These are phyloP conservation scores for Chlorella sp. DNA, from an alignment of 139 green algal genomes.

Conservation along the genomic window DNA sequence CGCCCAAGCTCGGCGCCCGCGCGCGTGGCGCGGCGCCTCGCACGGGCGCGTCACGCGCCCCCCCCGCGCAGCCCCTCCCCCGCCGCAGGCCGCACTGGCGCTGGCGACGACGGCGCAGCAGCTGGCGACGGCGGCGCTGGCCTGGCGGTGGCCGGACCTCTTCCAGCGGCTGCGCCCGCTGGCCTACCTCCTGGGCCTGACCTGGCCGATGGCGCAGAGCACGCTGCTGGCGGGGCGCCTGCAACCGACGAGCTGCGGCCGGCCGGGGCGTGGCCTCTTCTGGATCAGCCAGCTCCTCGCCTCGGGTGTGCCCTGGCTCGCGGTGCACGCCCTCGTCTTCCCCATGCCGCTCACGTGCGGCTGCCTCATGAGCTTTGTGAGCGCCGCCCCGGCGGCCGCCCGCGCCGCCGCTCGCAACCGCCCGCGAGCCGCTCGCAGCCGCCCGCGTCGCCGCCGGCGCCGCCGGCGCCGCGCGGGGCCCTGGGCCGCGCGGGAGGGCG, in stretches of 20 bases:
- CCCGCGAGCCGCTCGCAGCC: no score
- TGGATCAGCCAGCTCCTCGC: conserved; percentile 23
- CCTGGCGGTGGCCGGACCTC: background rate
- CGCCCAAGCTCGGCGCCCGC: no score
- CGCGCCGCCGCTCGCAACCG: no score
- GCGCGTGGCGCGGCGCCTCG: background rate
- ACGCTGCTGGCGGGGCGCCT: no score
- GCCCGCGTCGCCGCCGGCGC: no score
- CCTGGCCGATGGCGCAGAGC: background rate
- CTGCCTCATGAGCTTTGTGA: no score
- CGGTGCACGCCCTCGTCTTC: conserved; percentile 15
- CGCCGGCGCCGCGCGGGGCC: no score
- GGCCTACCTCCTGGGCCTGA: background rate
- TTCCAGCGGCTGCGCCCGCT: conserved; percentile 11
- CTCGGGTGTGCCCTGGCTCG: conserved; percentile 11
- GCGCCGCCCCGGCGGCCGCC: no score
- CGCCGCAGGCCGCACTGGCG: background rate
- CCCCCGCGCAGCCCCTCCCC: background rate
- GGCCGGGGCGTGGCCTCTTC: background rate
- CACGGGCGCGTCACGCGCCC: background rate
- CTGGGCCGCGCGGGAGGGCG: no score
- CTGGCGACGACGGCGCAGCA: conserved; percentile 3
- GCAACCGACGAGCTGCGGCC: conserved; percentile 10
- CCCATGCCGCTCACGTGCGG: conserved; percentile 13
- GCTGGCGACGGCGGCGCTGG: conserved; percentile 1